phyloP scores from a whole-genome alignment of 176 grass and related monocot species.

The Themeda triandra region DNA sequence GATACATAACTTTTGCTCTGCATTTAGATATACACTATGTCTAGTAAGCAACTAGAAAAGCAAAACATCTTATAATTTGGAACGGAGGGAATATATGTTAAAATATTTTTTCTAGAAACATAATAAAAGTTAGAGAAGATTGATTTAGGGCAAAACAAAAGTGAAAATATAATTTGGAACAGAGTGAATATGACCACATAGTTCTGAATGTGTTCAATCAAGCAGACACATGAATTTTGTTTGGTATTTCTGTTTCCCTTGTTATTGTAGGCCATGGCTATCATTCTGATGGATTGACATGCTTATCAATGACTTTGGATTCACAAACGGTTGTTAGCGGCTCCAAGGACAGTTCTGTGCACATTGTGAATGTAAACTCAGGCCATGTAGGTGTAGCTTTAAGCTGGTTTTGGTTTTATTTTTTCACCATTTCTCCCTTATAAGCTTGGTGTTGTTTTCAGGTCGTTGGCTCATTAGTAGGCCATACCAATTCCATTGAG shows the following conservation, averaged over 20 bases:
- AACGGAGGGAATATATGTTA: not conserved
- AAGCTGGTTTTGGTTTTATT: not conserved
- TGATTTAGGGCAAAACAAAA: not conserved
- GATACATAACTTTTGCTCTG: not conserved
- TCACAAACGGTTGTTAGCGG: constrained; percentile 71
- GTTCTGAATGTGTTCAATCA: not conserved
- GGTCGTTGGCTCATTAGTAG: constrained; percentile 56
- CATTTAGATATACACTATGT: not conserved
- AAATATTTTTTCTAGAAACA: not conserved
- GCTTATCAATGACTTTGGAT: constrained; percentile 67
- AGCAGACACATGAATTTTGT: not conserved
- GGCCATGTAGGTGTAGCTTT: constrained; percentile 49
- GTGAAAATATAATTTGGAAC: not conserved
- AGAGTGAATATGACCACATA: not conserved
- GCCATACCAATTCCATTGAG: constrained; percentile 68
- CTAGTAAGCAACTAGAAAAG: not conserved
- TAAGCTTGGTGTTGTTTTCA: constrained; percentile 16
- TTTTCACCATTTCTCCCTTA: not conserved
- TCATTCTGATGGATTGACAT: constrained; percentile 86
- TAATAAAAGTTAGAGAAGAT: not conserved
- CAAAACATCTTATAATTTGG: not conserved
- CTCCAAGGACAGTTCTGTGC: constrained; percentile 72
- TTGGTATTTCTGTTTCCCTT: not conserved
- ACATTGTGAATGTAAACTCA: constrained; percentile 72
- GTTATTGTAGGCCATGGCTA: constrained; percentile 67